Percentiles rank a stretch among this genome's conserved stretches.
phyloP scores from a whole-genome alignment of 441 rosid species.

The Populus hybrid region DNA sequence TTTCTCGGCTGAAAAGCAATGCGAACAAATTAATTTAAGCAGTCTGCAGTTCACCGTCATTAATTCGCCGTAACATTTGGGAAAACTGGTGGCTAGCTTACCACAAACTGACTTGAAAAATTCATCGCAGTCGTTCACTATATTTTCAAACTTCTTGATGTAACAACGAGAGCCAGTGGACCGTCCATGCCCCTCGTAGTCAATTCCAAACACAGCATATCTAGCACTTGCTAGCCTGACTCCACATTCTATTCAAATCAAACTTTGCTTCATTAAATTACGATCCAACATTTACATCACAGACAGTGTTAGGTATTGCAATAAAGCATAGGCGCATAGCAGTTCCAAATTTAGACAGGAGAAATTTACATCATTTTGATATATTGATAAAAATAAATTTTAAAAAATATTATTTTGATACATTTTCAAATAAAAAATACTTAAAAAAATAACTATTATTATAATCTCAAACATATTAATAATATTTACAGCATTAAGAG shows the following conservation, averaged over 20 bases:
- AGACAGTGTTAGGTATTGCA: background rate
- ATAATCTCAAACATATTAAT: no score
- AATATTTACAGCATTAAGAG: no score
- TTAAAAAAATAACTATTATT: no score
- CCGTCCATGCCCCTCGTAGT: constrained; percentile 92
- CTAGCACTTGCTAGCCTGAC: constrained; percentile 63
- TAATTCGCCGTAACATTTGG: background rate
- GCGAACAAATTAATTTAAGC: background rate
- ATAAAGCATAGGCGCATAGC: background rate
- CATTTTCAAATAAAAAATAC: no score
- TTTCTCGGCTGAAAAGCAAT: constrained; percentile 41
- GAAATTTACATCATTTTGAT: no score
- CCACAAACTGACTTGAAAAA: constrained; percentile 81
- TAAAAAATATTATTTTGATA: no score
- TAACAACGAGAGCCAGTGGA: constrained; percentile 90
- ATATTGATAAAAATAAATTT: no score
- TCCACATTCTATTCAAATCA: constrained; percentile 58
- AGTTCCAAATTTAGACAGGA: background rate
- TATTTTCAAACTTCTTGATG: constrained; percentile 74
- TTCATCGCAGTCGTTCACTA: constrained; percentile 66
- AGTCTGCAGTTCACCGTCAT: background rate
- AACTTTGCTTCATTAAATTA: background rate
- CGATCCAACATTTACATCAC: background rate
- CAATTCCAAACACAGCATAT: constrained; percentile 85
- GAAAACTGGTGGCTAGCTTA: constrained; percentile 13